Evolutionary conservation across 305 asterid genomes (phyloP).

Genomic region (Euphrasia arctica): DNA sequence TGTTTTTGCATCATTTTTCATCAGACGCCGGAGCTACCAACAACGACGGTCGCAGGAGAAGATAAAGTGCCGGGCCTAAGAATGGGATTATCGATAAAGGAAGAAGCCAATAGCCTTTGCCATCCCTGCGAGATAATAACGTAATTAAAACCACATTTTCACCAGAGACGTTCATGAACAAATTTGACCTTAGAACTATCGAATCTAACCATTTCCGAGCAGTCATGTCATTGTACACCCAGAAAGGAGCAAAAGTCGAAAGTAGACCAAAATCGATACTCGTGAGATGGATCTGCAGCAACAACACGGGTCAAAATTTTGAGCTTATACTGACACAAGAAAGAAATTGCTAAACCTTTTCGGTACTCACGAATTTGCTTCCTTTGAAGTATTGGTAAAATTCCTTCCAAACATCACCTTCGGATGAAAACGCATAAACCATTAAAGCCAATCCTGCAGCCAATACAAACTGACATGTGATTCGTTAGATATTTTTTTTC

Average conservation of each 20-base stretch:
- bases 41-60: constrained; percentile 69
- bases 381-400: constrained; percentile 73
- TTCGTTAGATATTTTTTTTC: constrained; percentile 38
- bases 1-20: constrained; percentile 32
- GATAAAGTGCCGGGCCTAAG: constrained; percentile 82
- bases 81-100: constrained; percentile 71
- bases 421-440: constrained; percentile 54
- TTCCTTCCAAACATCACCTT: constrained; percentile 72
- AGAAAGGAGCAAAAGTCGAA: constrained; percentile 91
- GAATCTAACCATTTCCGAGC: constrained; percentile 63
- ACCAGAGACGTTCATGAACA: background rate
- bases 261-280: constrained; percentile 65
- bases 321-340: background rate
- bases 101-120: constrained; percentile 77
- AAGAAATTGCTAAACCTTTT: background rate
- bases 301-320: background rate
- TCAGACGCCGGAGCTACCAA: constrained; percentile 32
- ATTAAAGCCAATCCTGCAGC: constrained; percentile 67
- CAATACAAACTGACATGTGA: constrained; percentile 46
- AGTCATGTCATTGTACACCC: constrained; percentile 96
- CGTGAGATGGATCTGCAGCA: constrained; percentile 60
- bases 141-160: constrained; percentile 6
- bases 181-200: background rate
- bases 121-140: constrained; percentile 45
- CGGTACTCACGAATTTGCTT: constrained; percentile 81